These are phyloP conservation scores for Fonsecaea pedrosoi DNA, from an alignment of 2,329 filamentous ascomycete species.

Conservation along the genomic window DNA sequence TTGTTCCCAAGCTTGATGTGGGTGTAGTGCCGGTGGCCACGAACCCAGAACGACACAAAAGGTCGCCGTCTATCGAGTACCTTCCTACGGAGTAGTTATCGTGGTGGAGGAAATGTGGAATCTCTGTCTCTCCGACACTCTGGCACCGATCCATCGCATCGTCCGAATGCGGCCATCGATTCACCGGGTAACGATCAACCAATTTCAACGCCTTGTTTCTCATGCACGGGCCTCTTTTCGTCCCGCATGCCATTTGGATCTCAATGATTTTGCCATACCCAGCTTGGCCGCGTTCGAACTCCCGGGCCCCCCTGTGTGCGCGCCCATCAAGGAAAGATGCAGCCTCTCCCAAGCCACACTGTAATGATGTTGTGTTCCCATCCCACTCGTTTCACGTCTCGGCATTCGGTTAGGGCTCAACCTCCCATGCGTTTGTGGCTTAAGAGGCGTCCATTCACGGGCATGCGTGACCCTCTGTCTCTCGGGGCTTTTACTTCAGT, in stretches of 20 bases:
- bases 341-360: constrained; percentile 13
- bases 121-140: constrained; percentile 9
- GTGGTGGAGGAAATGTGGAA: neutral
- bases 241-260: neutral
- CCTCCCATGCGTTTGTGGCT: constrained; percentile 22
- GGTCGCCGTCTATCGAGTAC: too few relatives aligned
- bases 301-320: neutral
- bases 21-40: neutral
- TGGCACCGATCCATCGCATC: constrained; percentile 15
- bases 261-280: too few relatives aligned
- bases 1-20: neutral
- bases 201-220: neutral
- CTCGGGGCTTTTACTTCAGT: constrained; percentile 14
- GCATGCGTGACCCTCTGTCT: constrained; percentile 5
- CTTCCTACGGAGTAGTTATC: neutral
- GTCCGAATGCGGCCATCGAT: constrained; percentile 7
- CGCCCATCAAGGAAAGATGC: constrained; percentile 1
- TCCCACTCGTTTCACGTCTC: constrained; percentile 4
- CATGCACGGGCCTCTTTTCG: neutral
- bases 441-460: constrained; percentile 24
- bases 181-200: constrained; percentile 10
- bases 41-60: neutral
- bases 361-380: constrained; percentile 10
- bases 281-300: neutral
- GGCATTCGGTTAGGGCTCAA: neutral